Base-by-base conservation (phyloP, 2,329 filamentous ascomycete species). In the Talaromyces pinophilus region DNA sequence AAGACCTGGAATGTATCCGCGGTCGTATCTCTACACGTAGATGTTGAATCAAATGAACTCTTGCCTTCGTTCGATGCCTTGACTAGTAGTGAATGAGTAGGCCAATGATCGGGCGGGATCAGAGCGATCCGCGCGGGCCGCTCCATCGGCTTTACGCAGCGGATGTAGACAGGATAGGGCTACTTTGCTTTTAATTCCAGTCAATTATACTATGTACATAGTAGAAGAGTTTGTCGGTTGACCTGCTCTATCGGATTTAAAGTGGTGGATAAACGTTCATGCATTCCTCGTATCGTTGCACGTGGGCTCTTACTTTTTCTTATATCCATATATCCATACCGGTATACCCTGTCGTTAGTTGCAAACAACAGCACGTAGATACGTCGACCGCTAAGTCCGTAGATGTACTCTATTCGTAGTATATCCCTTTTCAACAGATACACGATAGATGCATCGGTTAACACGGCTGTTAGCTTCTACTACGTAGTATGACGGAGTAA, bases 51-150 rank as follows among this genome's bases (percentile, higher is more conserved):
- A 25, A 57, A 3, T 33, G 50, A n/a, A 30, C 7, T 33, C 8
- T 33, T n/a, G 13, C 46, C 17, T 50, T 5, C 42, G 11, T 22
- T 46, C 46, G 10, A 38, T 35, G 33, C 13, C 10, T 38, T 35
- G 33, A 35, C 33, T 11, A 10, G 33, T 35, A 35, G 33, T 35
- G 8, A 35, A 35, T 35, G 8, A 35, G 33, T 25, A 11, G 33
- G 33, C 7, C 33, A 35, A 30, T 30, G 7, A 33, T 10, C 8
- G 30, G 28, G 30, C 30, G 30, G 30, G 38, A 52, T 25, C 30
- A 30, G 54, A n/a, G 19, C 19, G 54, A 33, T 22, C 54, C 54
- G 54, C 30, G 54, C 54, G 54, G 54, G n/a, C 54, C 54, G 54
- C 30, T 38, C 8, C 30, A 3, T 13, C 54, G 54, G 54, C 33